Percentiles rank a stretch among this genome's conserved stretches.
These are phyloP conservation scores for Apium graveolens DNA, from an alignment of 129 eudicot species.

Conservation along the genomic window DNA sequence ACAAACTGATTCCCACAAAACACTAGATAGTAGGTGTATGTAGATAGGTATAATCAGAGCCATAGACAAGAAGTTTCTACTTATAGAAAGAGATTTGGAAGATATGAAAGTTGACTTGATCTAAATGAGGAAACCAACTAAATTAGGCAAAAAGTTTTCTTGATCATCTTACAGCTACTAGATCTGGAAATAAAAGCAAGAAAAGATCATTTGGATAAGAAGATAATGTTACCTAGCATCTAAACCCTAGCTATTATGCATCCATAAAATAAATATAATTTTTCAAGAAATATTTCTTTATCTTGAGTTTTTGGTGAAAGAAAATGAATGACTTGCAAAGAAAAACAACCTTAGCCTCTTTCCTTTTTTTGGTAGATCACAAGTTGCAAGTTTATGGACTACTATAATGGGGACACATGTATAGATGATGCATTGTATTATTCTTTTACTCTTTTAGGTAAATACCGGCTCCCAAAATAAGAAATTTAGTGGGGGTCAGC, in stretches of 20 bases:
- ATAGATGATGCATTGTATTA: too few species aligned
- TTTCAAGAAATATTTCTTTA: not conserved
- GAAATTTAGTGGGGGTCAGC: not conserved
- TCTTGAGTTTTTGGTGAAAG: not conserved
- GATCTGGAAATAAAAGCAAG: constrained; percentile 21
- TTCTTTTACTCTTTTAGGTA: not conserved
- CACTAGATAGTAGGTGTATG: too few species aligned
- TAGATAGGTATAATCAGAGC: not conserved
- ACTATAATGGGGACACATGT: not conserved
- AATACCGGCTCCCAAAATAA: not conserved
- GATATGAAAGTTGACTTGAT: constrained; percentile 5
- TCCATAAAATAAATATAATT: not conserved
- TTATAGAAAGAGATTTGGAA: constrained; percentile 13
- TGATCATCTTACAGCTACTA: not conserved
- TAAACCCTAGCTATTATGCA: constrained; percentile 22
- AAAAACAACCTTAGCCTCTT: not conserved
- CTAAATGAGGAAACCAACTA: constrained; percentile 22
- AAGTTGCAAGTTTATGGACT: not conserved
- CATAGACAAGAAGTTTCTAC: constrained; percentile 16
- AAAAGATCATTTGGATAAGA: not conserved
- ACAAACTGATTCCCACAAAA: not conserved
- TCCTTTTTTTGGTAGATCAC: not conserved
- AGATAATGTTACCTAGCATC: not conserved
- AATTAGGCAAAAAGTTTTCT: not conserved
- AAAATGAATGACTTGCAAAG: not conserved